These are phyloP conservation scores for Trichoderma citrinoviride DNA, from an alignment of 2,329 filamentous ascomycete species.

Conservation along the genomic window DNA sequence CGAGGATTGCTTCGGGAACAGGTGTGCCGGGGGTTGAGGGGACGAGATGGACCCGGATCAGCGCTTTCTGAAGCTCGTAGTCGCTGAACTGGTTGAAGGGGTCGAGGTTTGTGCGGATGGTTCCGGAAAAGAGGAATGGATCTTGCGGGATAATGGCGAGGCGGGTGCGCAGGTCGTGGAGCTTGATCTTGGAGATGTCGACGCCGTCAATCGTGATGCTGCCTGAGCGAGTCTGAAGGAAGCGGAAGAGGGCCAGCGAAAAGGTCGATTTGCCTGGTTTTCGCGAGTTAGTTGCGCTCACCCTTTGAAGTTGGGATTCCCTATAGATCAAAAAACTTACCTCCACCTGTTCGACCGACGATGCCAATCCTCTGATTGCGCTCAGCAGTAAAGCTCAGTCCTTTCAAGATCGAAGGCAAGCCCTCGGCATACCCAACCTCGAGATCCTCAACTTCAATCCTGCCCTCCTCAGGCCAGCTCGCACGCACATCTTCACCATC, in stretches of 20 bases:
- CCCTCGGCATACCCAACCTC: slow-evolving; percentile 13
- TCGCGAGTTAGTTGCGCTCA: too few relatives aligned
- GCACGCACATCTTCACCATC: slow-evolving; percentile 7
- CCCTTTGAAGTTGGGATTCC: too few relatives aligned
- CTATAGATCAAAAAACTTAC: too few relatives aligned
- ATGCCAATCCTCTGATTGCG: slow-evolving; percentile 11
- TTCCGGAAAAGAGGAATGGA: slow-evolving; percentile 72
- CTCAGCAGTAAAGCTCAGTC: slow-evolving; percentile 15
- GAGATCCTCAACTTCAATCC: slow-evolving; percentile 5
- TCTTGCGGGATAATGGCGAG: slow-evolving; percentile 70
- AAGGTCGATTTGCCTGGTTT: slow-evolving; percentile 9
- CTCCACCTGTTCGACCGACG: slow-evolving; percentile 11
- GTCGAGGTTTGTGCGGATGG: slow-evolving; percentile 68
- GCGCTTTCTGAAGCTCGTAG: slow-evolving; percentile 58
- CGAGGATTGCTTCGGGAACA: not conserved
- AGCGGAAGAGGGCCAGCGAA: slow-evolving; percentile 60
- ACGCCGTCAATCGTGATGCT: slow-evolving; percentile 64
- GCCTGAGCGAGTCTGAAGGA: slow-evolving; percentile 61
- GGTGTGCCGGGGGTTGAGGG: not conserved
- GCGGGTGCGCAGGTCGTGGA: slow-evolving; percentile 62
- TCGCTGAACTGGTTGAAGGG: slow-evolving; percentile 66
- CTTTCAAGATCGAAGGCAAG: slow-evolving; percentile 11
- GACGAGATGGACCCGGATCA: slow-evolving; percentile 56
- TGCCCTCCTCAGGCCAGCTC: slow-evolving; percentile 10
- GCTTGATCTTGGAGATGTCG: slow-evolving; percentile 64